phyloP scores from a whole-genome alignment of 305 asterid species.

The Vinca major region DNA sequence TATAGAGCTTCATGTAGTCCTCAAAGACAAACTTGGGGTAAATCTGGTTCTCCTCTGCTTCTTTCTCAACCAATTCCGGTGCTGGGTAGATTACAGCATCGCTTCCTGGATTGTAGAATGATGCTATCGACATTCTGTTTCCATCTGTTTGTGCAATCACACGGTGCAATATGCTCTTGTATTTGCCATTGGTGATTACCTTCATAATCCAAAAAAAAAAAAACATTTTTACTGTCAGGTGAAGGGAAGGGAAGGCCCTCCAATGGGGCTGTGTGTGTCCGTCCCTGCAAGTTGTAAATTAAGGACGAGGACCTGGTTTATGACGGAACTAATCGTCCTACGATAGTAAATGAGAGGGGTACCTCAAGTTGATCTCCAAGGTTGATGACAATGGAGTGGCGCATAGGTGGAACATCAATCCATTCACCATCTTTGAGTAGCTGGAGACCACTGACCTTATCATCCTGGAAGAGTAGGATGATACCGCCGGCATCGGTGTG shows the following conservation, averaged over 20 bases:
- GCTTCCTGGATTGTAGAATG: slow-evolving; percentile 87
- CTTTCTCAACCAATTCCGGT: slow-evolving; percentile 51
- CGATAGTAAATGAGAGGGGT: neutral
- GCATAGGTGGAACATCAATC: slow-evolving; percentile 94
- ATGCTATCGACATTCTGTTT: slow-evolving; percentile 78
- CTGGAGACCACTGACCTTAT: slow-evolving; percentile 93
- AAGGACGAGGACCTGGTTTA: too few relatives aligned
- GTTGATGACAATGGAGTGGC: slow-evolving; percentile 87
- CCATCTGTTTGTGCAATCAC: slow-evolving; percentile 85
- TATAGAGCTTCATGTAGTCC: slow-evolving; percentile 91
- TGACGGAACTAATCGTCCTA: too few relatives aligned
- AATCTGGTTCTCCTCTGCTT: slow-evolving; percentile 23
- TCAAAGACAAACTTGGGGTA: slow-evolving; percentile 86
- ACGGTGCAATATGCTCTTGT: slow-evolving; percentile 88
- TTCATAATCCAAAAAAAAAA: too few relatives aligned
- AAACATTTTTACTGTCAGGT: neutral
- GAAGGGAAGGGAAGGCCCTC: too few relatives aligned
- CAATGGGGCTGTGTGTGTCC: too few relatives aligned
- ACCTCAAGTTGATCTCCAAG: slow-evolving; percentile 95
- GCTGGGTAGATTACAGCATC: slow-evolving; percentile 91
- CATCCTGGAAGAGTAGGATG: slow-evolving; percentile 92
- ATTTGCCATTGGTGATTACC: slow-evolving; percentile 84
- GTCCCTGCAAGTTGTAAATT: neutral
- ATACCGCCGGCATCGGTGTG: slow-evolving; percentile 99
- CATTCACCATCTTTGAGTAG: slow-evolving; percentile 78